Evolutionary conservation across 352 stramenopile genomes (phyloP).

Genomic region (Pythium dissotocum): DNA sequence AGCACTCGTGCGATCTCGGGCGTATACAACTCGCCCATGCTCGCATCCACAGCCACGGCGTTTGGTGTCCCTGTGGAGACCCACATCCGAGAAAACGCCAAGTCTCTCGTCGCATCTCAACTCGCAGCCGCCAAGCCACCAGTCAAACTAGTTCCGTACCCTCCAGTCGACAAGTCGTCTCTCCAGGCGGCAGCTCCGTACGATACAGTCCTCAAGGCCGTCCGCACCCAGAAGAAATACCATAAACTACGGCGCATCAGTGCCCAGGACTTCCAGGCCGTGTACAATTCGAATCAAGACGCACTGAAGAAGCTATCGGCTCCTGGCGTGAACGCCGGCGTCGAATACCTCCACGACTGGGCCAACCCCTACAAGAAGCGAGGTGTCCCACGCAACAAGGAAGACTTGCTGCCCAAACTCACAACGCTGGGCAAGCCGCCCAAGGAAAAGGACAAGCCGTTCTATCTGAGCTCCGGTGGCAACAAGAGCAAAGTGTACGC

Average conservation of each 20-base stretch:
- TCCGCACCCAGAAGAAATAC: constrained; percentile 63
- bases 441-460: constrained; percentile 40
- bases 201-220: constrained; percentile 38
- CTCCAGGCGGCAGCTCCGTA: constrained; percentile 50
- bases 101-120: constrained; percentile 35
- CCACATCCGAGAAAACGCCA: constrained; percentile 61
- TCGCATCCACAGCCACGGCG: constrained; percentile 37
- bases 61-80: constrained; percentile 63
- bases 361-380: constrained; percentile 75
- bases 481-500: constrained; percentile 71
- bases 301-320: constrained; percentile 37
- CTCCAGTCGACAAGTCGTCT: constrained; percentile 50
- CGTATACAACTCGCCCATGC: constrained; percentile 63
- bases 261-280: constrained; percentile 46
- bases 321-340: constrained; percentile 51
- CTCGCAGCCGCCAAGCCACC: constrained; percentile 39
- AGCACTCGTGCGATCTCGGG: constrained; percentile 53
- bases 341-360: constrained; percentile 62
- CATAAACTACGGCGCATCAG: constrained; percentile 54
- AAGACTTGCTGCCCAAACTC: constrained; percentile 50
- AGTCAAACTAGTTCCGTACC: constrained; percentile 48
- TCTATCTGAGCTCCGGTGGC: constrained; percentile 57
- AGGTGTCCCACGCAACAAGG: constrained; percentile 45
- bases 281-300: constrained; percentile 53
- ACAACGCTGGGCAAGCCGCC: constrained; percentile 46